Percentiles rank a stretch among this genome's conserved stretches.
Evolutionary conservation across 768 basidiomycete species (phyloP).

Genomic region (Gloeophyllum trabeum): DNA sequence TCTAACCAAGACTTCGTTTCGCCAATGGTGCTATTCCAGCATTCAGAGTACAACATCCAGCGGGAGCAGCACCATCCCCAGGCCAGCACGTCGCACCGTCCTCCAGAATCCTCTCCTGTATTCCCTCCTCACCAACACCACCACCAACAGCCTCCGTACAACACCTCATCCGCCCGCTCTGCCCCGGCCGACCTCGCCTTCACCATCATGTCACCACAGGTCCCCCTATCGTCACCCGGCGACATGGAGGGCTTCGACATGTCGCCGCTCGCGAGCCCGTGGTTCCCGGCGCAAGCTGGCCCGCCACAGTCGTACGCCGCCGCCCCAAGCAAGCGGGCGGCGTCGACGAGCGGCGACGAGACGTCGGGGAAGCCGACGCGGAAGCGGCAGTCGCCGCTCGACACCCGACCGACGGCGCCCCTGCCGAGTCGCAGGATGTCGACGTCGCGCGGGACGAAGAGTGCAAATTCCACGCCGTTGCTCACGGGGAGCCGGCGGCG

Average conservation of each 20-base stretch:
- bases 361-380: slow-evolving; percentile 25
- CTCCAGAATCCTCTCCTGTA: slow-evolving; percentile 10
- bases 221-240: slow-evolving; percentile 28
- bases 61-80: slow-evolving; percentile 6
- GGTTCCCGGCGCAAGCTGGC: slow-evolving; percentile 44
- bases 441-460: slow-evolving; percentile 25
- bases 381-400: slow-evolving; percentile 43
- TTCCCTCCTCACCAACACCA: slow-evolving; percentile 5
- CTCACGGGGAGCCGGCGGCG: slow-evolving; percentile 33
- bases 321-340: slow-evolving; percentile 14
- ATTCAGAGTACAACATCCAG: slow-evolving; percentile 15
- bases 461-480: slow-evolving; percentile 50
- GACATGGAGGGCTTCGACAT: slow-evolving; percentile 67
- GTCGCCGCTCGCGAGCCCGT: slow-evolving; percentile 72
- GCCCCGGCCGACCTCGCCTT: slow-evolving; percentile 73
- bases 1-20: slow-evolving; percentile 48
- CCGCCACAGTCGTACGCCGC: not conserved
- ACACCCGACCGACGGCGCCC: slow-evolving; percentile 22
- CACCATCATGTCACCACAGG: slow-evolving; percentile 27
- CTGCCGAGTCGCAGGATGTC: slow-evolving; percentile 2
- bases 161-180: slow-evolving; percentile 30
- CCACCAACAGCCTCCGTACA: slow-evolving; percentile 7
- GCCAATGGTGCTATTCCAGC: slow-evolving; percentile 44
- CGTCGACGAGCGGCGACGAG: slow-evolving; percentile 49
- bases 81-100: slow-evolving; percentile 11